phyloP scores from a whole-genome alignment of 345 rosid species.

The Jatropha curcas region DNA sequence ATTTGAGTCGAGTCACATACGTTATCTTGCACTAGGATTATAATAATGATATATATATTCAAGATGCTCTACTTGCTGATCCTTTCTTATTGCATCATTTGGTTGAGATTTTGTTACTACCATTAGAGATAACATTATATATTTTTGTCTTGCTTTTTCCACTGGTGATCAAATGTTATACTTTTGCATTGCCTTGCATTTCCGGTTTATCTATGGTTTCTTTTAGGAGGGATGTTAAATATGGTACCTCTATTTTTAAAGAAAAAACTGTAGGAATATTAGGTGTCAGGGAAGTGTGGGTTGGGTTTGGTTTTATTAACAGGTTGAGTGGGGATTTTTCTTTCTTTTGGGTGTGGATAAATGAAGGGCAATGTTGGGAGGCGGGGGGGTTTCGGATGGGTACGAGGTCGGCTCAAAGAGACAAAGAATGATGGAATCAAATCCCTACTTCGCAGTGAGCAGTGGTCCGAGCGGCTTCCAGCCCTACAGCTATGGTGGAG shows the following conservation, averaged over 20 bases:
- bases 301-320: conserved; percentile 94
- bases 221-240: conserved; percentile 11
- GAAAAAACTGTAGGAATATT: conserved; percentile 11
- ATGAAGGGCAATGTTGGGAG: conserved; percentile 97
- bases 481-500: conserved; percentile 56
- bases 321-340: conserved; percentile 81
- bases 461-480: conserved; percentile 57
- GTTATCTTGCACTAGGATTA: no score
- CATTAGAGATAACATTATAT: no score
- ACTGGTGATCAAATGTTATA: not conserved
- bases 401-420: conserved; percentile 99
- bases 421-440: conserved; percentile 98
- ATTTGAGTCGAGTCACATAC: no score
- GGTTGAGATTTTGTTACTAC: no score
- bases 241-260: not conserved
- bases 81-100: not conserved
- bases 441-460: conserved; percentile 99
- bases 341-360: conserved; percentile 63
- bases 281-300: conserved; percentile 41
- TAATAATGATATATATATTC: no score
- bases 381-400: conserved; percentile 96
- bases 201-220: not conserved
- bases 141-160: not conserved
- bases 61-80: not conserved
- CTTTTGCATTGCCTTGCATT: not conserved